These are phyloP conservation scores for Aspergillus leporis DNA, from an alignment of 495 filamentous ascomycete species.

Conservation along the genomic window DNA sequence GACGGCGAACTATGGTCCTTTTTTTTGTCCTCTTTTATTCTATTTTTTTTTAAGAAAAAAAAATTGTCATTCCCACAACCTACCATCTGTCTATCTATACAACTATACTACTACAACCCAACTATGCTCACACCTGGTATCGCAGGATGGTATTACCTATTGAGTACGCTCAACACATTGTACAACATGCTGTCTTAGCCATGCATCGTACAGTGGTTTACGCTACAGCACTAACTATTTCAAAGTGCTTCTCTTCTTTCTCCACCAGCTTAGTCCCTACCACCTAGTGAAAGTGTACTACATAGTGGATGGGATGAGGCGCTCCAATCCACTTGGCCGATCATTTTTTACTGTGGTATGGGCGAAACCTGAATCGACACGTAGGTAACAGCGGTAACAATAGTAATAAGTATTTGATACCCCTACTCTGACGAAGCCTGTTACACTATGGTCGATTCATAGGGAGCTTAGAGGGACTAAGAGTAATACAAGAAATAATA, in stretches of 20 bases:
- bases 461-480: no score
- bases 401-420: neutral
- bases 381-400: conserved; percentile 1
- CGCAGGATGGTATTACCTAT: neutral
- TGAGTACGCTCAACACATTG: neutral
- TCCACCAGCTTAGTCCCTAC: conserved; percentile 19
- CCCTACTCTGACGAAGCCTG: neutral
- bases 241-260: conserved; percentile 20
- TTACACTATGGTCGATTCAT: neutral
- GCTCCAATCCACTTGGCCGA: conserved; percentile 26
- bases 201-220: conserved; percentile 19
- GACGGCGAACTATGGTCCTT: neutral
- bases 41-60: no score
- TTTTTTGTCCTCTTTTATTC: no score
- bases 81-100: neutral
- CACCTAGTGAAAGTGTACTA: neutral
- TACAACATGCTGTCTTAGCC: conserved; percentile 4
- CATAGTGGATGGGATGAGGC: conserved; percentile 23
- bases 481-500: no score
- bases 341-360: conserved; percentile 23
- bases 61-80: neutral
- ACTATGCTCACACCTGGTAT: neutral
- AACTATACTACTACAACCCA: neutral
- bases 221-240: conserved; percentile 8
- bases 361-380: conserved; percentile 21